Base-by-base conservation (phyloP, 306 rosid species). In the Cicer chorassanicum region DNA sequence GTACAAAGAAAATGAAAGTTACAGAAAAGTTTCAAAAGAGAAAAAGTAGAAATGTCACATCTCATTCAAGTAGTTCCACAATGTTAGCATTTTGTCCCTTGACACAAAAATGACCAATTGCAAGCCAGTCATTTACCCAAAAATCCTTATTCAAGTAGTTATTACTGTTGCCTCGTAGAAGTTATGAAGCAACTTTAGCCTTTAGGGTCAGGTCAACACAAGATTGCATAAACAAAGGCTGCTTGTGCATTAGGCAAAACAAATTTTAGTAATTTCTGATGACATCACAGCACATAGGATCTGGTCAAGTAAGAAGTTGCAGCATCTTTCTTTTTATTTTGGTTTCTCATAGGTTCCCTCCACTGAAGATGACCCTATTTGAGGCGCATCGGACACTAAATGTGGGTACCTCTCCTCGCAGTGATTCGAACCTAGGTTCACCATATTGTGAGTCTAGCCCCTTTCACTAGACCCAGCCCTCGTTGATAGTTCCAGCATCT, bases 201-300 rank as follows among this genome's bases (percentile, higher is more conserved):
- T 34, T 15, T 73, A 34, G 19, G 60, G 53, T 43, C 34, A 51
- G 66, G 19, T 70, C 41, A 70, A 40, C 1, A 24, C 60, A 13
- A 59, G n/a, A 68, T 39, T 57, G 13, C 54, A 66, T 57, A 34
- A 18, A 61, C 72, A 39, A 19, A 39, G 39, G 54, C 54, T 48
- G 62, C 70, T 38, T 49, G 18, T 59, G 54, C 72, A 50, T 42
- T 78, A 41, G 41, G 61, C 50, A 15, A 78, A 70, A 70, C 16
- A 15, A 21, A 15, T 46, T 46, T 36, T 38, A 9, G 15, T 9
- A 24, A 46, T 5, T 36, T 21, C 40, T n/a, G 24, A 60, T 11
- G 53, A 9, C 24, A 57, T 68, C 63, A 56, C 38, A 9, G 7
- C 38, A 56, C 34, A 54, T 9, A 21, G n/a, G 62, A 55, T 19